phyloP scores from a whole-genome alignment of 2,329 filamentous ascomycete species.

The Fusarium sp. region DNA sequence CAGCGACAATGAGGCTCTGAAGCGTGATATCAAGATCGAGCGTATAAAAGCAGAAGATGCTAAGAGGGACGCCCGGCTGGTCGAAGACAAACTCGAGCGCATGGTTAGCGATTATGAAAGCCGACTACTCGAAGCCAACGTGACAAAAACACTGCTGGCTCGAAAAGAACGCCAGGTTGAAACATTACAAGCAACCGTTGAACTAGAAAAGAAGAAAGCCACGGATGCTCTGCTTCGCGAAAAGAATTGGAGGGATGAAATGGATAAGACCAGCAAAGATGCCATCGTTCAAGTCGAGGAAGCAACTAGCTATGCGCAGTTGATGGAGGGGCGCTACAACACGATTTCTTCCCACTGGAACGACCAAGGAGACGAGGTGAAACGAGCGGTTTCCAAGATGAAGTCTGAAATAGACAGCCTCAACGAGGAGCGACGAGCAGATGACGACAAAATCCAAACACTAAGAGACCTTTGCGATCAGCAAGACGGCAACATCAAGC shows the following conservation, averaged over 20 bases:
- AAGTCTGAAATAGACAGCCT: slow-evolving; percentile 67
- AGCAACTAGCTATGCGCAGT: slow-evolving; percentile 72
- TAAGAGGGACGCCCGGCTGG: slow-evolving; percentile 74
- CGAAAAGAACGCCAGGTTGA: slow-evolving; percentile 82
- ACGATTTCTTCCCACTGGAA: slow-evolving; percentile 75
- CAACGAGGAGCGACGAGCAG: slow-evolving; percentile 67
- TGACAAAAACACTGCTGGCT: slow-evolving; percentile 78
- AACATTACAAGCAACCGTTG: slow-evolving; percentile 73
- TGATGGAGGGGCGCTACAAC: slow-evolving; percentile 79
- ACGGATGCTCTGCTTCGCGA: slow-evolving; percentile 71
- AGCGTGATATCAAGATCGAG: slow-evolving; percentile 78
- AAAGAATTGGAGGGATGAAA: slow-evolving; percentile 71
- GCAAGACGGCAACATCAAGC: slow-evolving; percentile 76
- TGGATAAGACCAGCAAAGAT: slow-evolving; percentile 72
- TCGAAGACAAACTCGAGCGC: slow-evolving; percentile 79
- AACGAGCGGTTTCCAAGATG: slow-evolving; percentile 64
- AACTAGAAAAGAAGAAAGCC: slow-evolving; percentile 73
- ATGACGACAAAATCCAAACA: slow-evolving; percentile 74
- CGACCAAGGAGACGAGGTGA: slow-evolving; percentile 73
- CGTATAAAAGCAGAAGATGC: slow-evolving; percentile 76
- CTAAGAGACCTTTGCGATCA: slow-evolving; percentile 79
- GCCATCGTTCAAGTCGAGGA: slow-evolving; percentile 74
- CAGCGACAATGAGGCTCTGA: slow-evolving; percentile 82
- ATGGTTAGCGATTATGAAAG: slow-evolving; percentile 77
- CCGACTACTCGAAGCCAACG: slow-evolving; percentile 75